Base-by-base conservation (phyloP, 345 rosid genomes). In the Rhodamnia rubescens region DNA sequence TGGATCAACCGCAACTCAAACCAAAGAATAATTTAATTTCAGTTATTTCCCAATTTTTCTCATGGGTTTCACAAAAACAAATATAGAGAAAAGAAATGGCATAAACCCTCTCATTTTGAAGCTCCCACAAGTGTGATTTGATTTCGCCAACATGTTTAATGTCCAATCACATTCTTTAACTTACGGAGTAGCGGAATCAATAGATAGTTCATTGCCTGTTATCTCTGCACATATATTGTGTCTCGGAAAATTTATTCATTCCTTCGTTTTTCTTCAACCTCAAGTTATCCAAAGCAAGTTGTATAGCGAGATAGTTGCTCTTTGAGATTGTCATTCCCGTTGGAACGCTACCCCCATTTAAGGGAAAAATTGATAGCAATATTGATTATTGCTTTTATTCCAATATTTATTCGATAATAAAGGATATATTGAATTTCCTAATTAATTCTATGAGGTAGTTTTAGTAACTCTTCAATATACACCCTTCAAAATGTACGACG, bases 81-180 rank as follows among this genome's bases (percentile, higher is more conserved):
- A 3, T 7, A 58, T 29, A 57, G 51, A 51, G n/a, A 44, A 80
- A 24, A 29, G 50, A 42, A 12, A 42, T 32, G 15, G 18, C 18
- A 74, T 18, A 69, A 42, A 93, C 97, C 98, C 95, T 93, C 84
- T 94, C 96, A 59, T 83, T 89, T 75, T 91, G 93, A 86, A 94
- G 95, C 87, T 95, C 98, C 86, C 90, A 90, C 74, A 95, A 92
- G 84, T 92, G 92, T 74, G 91, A 88, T 90, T 93, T 92, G 74
- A 91, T 85, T 93, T 95, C 87, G 90, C 92, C 92, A 93, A 83
- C 90, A 89, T 94, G 90, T 88, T 93, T 75, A 86, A 82, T 3
- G 97, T 92, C 92, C 94, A 87, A 92, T 92, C 94, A 59, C 56
- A 83, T 85, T 91, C 95, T 90, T 94, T 84, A 86, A 95, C 86